phyloP scores from a whole-genome alignment of 345 rosid species.

The Murraya paniculata region DNA sequence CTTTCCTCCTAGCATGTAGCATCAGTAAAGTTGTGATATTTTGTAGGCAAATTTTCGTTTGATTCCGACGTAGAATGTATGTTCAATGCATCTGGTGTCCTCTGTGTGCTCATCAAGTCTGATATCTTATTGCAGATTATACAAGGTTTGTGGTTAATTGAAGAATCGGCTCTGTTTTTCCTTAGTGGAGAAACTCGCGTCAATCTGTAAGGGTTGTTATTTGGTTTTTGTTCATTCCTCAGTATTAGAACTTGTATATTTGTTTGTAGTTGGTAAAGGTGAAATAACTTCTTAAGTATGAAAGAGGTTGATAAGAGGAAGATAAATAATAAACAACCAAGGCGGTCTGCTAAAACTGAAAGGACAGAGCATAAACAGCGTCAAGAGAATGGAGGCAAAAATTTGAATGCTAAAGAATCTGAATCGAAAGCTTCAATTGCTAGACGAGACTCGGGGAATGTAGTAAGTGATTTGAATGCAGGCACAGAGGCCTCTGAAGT shows the following conservation, averaged over 20 bases:
- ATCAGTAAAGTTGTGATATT: not conserved
- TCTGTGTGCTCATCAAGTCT: not conserved
- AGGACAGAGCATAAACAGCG: constrained; percentile 47
- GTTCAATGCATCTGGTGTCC: not conserved
- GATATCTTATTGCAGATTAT: constrained; percentile 14
- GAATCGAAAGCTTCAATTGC: constrained; percentile 42
- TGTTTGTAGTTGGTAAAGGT: constrained; percentile 18
- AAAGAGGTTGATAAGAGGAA: constrained; percentile 57
- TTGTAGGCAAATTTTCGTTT: not conserved
- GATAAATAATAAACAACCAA: constrained; percentile 49
- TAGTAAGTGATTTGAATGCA: constrained; percentile 55
- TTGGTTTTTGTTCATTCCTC: constrained; percentile 6
- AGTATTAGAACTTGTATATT: constrained; percentile 10
- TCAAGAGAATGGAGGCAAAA: constrained; percentile 44
- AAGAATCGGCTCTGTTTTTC: constrained; percentile 8
- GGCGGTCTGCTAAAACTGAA: constrained; percentile 47
- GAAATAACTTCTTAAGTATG: constrained; percentile 22
- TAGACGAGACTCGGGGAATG: constrained; percentile 33
- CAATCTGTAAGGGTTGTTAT: not conserved
- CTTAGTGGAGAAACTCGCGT: not conserved
- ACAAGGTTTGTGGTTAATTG: not conserved
- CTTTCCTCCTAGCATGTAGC: not conserved
- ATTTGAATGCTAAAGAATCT: constrained; percentile 36
- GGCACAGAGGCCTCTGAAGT: constrained; percentile 57
- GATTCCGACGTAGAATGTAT: not conserved